Evolutionary conservation across 805 yeast genomes (phyloP).

Genomic region (Suhomyces emberorum): DNA sequence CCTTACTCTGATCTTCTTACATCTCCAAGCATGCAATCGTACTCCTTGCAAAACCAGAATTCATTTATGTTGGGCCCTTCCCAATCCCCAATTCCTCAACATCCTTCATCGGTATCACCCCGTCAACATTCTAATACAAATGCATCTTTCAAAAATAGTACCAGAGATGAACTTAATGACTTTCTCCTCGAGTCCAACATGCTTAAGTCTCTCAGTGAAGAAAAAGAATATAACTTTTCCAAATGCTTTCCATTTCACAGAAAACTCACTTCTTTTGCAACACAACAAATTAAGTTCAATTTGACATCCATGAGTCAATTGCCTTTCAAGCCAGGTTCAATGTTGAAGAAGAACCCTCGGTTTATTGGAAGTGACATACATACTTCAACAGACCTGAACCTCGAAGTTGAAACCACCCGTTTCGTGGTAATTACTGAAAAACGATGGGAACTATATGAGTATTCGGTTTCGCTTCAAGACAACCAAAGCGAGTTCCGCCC

Average conservation of each 20-base stretch:
- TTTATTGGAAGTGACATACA: constrained; percentile 30
- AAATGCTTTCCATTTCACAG: constrained; percentile 84
- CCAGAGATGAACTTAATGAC: constrained; percentile 12
- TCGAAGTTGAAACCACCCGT: constrained; percentile 57
- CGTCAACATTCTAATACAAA: constrained; percentile 1
- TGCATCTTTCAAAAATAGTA: constrained; percentile 1
- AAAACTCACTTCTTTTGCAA: constrained; percentile 50
- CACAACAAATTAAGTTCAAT: constrained; percentile 46
- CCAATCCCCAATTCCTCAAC: not conserved
- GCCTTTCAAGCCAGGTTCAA: constrained; percentile 19
- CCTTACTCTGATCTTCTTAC: not conserved
- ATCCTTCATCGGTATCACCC: constrained; percentile 2
- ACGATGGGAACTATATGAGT: constrained; percentile 71
- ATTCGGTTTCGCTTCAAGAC: constrained; percentile 41
- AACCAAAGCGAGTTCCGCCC: constrained; percentile 42
- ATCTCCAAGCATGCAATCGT: not conserved
- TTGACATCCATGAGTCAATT: constrained; percentile 18
- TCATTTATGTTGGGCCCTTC: not conserved
- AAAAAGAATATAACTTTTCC: constrained; percentile 64
- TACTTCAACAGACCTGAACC: constrained; percentile 24
- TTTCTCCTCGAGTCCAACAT: constrained; percentile 16
- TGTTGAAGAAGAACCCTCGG: constrained; percentile 25
- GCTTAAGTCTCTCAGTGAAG: constrained; percentile 25
- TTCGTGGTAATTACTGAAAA: constrained; percentile 65
- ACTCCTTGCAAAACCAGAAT: not conserved